Evolutionary conservation across 2,329 filamentous ascomycete genomes (phyloP), one percentile per base, ranked within the genome.

Genomic region (Botrytis sinoallii): DNA sequence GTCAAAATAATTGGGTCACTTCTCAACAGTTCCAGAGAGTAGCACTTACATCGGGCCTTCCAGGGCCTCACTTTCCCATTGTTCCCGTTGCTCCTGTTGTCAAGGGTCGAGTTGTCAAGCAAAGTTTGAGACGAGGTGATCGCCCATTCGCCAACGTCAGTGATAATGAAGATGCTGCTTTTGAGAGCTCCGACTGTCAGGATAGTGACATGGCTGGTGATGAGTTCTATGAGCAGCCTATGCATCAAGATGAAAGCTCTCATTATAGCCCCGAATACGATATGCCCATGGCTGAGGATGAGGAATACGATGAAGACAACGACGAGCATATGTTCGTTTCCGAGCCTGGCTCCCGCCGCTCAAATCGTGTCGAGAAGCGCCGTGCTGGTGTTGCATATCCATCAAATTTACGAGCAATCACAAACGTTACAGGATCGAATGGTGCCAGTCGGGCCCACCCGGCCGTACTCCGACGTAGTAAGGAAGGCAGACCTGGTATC

Each of bases 41-140:
- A n/a, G 29, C 66, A 25, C 35, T 69, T 32, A 25, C 25, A 32
- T 40, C 66, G 40, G 66, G 48, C 25, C 48, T 42, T 42, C 66
- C 48, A 14, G 38, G 40, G 48, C 35, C 66, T 44, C 38, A 38
- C 3, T 57, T 69, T 18, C 25, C 65, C 20, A 6, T 55, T 55
- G 16, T 48, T 55, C 46, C 65, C 7, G 29, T 35, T 55, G 35
- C 65, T 7, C 66, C 66, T 14, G 12, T 8, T 32, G 60, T 74
- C n/a, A n/a, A 66, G 10, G 60, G 60, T 40, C 72, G 68, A 66
- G 25, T 74, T 32, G 69, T 74, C 59, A 71, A 57, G 44, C 72
- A 66, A 46, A 48, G 35, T 42, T 18, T 32, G 66, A 38, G 38
- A 59, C 66, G 64, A 12, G 40, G 52, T 44, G 46, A 52, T 42